Evolutionary conservation across 2,329 filamentous ascomycete species (phyloP), one percentile per base, ranked within the genome.

Genomic region (Beauveria pseudobassiana): DNA sequence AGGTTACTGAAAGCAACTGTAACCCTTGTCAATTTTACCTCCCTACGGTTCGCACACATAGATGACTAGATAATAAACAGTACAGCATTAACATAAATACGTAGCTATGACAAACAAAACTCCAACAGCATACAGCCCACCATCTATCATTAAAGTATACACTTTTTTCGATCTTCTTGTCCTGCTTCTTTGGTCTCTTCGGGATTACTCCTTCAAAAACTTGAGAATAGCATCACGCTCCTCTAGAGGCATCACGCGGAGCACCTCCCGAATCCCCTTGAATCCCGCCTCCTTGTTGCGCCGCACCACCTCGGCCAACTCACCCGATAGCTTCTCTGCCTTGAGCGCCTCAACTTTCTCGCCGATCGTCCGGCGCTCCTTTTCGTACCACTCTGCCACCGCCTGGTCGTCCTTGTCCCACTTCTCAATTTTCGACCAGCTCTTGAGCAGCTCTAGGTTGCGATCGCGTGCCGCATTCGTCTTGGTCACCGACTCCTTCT

Each of bases 341-440:
- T 91, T 95, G 70, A 98, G 81, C 14, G 81, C 77, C 74, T 97
- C 92, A 30, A 98, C 86, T 84, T 95, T 96, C 65, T 88, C 84
- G 65, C 89, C 83, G 56, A 99, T 86, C 46, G 80, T 78, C 81
- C 93, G 91, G 72, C 91, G 83, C 79, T 98, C 95, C 78, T 93
- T 88, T 81, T 99, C 95, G 73, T 97, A 98, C 95, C 95, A 99
- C 69, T 88, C 83, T 4, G 93, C 91, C 30, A 97, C 95, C 67
- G 87, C 87, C 68, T 85, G 85, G 74, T 99, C 95, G 65, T 91
- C 86, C 63, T 82, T 83, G 61, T 89, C 85, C 74, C 96, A 96
- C 67, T 90, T 83, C 49, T 86, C 77, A 63, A 97, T 81, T 53
- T 83, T 87, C 49, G 87, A 91, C 91, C 95, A 97, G 45, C 91